A percentile compares a stretch with the other conserved stretches of the same genome.
These are phyloP conservation scores for Odonthalia washingtoniensis DNA, from an alignment of 31 red algal species.

Conservation along the genomic window DNA sequence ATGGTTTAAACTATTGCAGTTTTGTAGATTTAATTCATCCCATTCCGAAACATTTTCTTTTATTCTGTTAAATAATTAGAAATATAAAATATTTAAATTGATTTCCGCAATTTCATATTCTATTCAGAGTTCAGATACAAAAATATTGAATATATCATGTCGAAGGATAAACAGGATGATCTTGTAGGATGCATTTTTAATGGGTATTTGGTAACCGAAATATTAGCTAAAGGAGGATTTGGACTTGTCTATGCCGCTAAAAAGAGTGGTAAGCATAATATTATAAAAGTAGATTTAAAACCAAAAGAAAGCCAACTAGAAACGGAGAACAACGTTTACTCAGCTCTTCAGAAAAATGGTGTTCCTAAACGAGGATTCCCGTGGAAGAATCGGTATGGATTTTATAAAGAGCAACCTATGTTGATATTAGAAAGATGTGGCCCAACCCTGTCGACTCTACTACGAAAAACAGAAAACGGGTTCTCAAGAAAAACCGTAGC, in stretches of 20 bases:
- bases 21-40: too few relatives aligned
- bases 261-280: not conserved
- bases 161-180: too few relatives aligned
- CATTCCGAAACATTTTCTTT: too few relatives aligned
- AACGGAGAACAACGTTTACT: not conserved
- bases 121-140: too few relatives aligned
- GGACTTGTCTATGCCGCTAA: not conserved
- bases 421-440: not conserved
- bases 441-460: not conserved
- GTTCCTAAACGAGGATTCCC: not conserved
- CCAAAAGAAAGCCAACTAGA: not conserved
- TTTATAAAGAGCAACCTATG: not conserved
- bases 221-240: not conserved
- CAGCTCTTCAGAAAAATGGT: not conserved
- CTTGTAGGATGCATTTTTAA: too few relatives aligned
- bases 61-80: too few relatives aligned
- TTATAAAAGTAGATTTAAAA: not conserved
- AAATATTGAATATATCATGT: too few relatives aligned
- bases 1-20: too few relatives aligned
- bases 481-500: not conserved
- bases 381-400: not conserved
- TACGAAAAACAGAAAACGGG: not conserved
- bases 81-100: too few relatives aligned
- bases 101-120: too few relatives aligned
- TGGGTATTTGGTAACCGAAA: not conserved